Evolutionary conservation across 1,139 yeast genomes (phyloP).

Genomic region (Meyerozyma smithsonii): DNA sequence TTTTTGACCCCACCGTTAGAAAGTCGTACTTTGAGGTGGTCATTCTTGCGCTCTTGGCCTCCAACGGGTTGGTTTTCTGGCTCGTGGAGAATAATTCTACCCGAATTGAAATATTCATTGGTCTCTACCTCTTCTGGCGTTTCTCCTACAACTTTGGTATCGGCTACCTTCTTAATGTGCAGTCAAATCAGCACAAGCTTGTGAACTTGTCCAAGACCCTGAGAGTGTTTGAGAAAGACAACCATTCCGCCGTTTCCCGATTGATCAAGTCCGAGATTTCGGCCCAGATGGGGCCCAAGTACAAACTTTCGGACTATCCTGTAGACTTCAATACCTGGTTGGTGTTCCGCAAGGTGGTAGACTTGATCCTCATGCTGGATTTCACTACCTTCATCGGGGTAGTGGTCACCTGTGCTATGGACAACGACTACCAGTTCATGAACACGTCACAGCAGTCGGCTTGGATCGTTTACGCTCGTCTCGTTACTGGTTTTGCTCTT

Average conservation of each 20-base stretch:
- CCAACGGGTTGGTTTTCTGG: slow-evolving; percentile 50
- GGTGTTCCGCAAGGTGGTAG: slow-evolving; percentile 74
- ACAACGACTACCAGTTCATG: slow-evolving; percentile 38
- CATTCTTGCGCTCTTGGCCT: slow-evolving; percentile 48
- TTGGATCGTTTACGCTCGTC: slow-evolving; percentile 34
- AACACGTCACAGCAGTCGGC: slow-evolving; percentile 24
- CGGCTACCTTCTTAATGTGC: slow-evolving; percentile 65
- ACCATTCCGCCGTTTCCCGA: slow-evolving; percentile 6
- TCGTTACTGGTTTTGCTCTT: slow-evolving; percentile 42
- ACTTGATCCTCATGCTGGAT: slow-evolving; percentile 81
- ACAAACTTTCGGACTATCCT: slow-evolving; percentile 51
- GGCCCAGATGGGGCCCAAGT: slow-evolving; percentile 52
- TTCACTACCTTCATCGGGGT: slow-evolving; percentile 72
- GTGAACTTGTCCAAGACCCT: slow-evolving; percentile 50
- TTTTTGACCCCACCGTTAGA: slow-evolving; percentile 70
- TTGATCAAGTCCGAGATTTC: slow-evolving; percentile 32
- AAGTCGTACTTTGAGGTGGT: slow-evolving; percentile 64
- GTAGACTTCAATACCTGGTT: slow-evolving; percentile 83
- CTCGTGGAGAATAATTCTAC: slow-evolving; percentile 20
- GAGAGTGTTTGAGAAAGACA: slow-evolving; percentile 36
- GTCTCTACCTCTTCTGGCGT: slow-evolving; percentile 72
- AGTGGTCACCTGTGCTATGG: slow-evolving; percentile 54
- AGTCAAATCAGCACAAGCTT: slow-evolving; percentile 55
- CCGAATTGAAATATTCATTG: slow-evolving; percentile 45
- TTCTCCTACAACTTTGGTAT: slow-evolving; percentile 74